Conservation (phyloP, 2,329 filamentous ascomycete genomes). For the Pseudogymnoascus sp. region DNA sequence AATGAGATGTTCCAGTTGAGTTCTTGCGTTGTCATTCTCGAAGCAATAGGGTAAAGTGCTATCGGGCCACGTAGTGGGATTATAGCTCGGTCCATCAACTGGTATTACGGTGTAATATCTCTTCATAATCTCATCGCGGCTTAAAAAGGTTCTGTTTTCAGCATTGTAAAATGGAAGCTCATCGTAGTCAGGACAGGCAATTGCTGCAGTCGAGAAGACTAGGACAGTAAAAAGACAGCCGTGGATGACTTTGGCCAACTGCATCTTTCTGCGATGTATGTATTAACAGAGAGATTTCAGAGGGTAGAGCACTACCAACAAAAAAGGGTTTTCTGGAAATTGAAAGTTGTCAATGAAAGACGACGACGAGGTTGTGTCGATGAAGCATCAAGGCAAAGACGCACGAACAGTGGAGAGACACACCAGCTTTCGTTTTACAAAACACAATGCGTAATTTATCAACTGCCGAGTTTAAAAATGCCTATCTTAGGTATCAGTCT, state of each 20-base stretch:
- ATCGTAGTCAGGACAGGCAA: slow-evolving; percentile 4
- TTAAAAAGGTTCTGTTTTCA: neutral
- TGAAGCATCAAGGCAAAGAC: neutral
- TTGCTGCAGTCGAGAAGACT: neutral
- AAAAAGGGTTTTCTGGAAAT: neutral
- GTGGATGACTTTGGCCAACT: neutral
- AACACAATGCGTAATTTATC: neutral
- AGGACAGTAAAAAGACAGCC: neutral
- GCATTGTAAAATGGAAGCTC: neutral
- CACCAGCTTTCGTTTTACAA: neutral
- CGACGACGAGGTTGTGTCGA: neutral
- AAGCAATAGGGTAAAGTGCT: slow-evolving; percentile 7
- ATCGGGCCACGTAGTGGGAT: neutral
- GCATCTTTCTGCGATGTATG: neutral
- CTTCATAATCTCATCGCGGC: neutral
- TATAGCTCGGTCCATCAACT: neutral
- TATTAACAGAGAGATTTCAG: neutral
- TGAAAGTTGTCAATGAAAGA: neutral
- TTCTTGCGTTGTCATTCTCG: neutral
- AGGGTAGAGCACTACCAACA: neutral
- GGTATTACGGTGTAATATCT: neutral
- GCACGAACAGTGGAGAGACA: neutral
- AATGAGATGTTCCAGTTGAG: neutral
- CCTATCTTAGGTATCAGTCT: neutral
- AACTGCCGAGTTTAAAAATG: neutral